A percentile compares a stretch with the other conserved stretches of the same genome.
These are phyloP conservation scores for Leishmania lainsoni DNA, from an alignment of 208 protist species.

Conservation along the genomic window DNA sequence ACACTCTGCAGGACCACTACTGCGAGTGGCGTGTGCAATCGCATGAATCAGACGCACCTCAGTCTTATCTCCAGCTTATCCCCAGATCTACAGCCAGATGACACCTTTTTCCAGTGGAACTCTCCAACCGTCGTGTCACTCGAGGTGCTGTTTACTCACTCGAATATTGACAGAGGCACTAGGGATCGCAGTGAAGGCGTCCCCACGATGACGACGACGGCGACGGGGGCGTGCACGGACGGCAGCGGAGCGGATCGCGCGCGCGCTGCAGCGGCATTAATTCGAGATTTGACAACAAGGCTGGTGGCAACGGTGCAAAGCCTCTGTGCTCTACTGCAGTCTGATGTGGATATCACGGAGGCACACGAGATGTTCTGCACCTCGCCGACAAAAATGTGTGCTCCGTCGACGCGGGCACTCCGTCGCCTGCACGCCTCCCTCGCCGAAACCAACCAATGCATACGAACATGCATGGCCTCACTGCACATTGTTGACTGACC, in stretches of 20 bases:
- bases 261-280: conserved; percentile 10
- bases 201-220: background rate
- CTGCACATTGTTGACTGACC: conserved; percentile 11
- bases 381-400: conserved; percentile 10
- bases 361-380: conserved; percentile 1
- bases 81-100: conserved; percentile 1
- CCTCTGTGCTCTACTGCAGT: conserved; percentile 23
- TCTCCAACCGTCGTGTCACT: conserved; percentile 12
- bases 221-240: background rate
- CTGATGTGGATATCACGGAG: background rate
- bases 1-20: background rate
- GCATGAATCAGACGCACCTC: background rate
- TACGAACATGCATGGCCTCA: conserved; percentile 12
- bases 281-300: conserved; percentile 7
- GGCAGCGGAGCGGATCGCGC: conserved; percentile 4
- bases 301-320: conserved; percentile 9
- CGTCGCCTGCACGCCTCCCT: conserved; percentile 31
- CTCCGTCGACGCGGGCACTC: conserved; percentile 29
- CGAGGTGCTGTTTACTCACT: conserved; percentile 5
- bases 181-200: conserved; percentile 10
- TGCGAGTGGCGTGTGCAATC: background rate
- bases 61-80: background rate
- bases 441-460: conserved; percentile 12
- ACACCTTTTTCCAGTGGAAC: conserved; percentile 13
- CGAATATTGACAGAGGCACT: background rate